Conservation (phyloP, 495 filamentous ascomycete genomes). For the Neurospora intermedia region DNA sequence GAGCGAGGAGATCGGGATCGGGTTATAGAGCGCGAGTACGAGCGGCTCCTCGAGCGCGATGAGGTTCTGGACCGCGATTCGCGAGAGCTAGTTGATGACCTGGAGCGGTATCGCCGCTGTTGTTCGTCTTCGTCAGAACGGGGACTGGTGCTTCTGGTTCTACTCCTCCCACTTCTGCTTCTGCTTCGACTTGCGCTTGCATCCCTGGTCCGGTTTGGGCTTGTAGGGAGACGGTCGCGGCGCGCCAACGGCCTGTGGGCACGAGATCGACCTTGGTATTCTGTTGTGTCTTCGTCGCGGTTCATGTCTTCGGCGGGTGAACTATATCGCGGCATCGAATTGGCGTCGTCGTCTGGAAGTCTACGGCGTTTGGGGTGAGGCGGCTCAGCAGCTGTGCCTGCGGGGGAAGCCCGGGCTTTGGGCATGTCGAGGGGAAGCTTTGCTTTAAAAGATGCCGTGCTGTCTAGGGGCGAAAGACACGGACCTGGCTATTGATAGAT, state of each 20-base stretch:
- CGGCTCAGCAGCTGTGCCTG: conserved; percentile 14
- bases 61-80: conserved; percentile 12
- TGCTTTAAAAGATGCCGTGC: neutral
- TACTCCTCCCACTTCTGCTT: conserved; percentile 10
- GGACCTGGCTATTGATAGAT: neutral
- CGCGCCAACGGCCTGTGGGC: conserved; percentile 29
- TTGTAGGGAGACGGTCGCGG: conserved; percentile 24
- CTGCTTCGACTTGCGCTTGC: conserved; percentile 15
- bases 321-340: conserved; percentile 24
- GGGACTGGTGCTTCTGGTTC: neutral
- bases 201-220: conserved; percentile 10
- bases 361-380: conserved; percentile 47
- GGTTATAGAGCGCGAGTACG: conserved; percentile 29
- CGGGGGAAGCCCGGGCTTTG: conserved; percentile 3
- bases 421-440: neutral
- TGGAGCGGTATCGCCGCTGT: conserved; percentile 24
- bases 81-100: conserved; percentile 13
- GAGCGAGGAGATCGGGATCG: conserved; percentile 26
- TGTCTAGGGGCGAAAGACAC: neutral
- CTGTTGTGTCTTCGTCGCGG: conserved; percentile 1
- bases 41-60: conserved; percentile 14
- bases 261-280: neutral
- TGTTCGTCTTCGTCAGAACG: conserved; percentile 11
- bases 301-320: conserved; percentile 15
- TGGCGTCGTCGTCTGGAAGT: conserved; percentile 34